Base-by-base conservation (phyloP, 2,329 filamentous ascomycete genomes). In the Botrytis fragariae region DNA sequence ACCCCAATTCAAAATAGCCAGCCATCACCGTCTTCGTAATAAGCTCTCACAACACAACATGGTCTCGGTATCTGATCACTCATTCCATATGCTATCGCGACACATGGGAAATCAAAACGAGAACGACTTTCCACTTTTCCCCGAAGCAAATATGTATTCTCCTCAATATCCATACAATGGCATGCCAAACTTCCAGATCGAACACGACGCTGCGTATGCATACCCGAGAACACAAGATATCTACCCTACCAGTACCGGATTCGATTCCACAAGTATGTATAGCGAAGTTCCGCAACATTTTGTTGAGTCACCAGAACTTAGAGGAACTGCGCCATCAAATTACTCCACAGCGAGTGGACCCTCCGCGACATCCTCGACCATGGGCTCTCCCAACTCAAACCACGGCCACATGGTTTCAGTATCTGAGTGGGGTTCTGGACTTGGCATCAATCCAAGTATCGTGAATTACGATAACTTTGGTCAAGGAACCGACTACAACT, bases 31-130 rank as follows among this genome's bases (percentile, higher is more conserved):
- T 79, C 77, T 78, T 0, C 94, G 94, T 0, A 86, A 35, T 12
- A 69, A 97, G 37, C 87, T 18, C 22, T 22, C 51, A 48, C 62
- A 68, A 97, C 65, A 93, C 93, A 10, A 87, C 89, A 37, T 85
- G 94, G 18, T 93, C 91, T 2, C 84, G 87, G 12, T 92, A 91
- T 48, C 92, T 93, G 0, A 98, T 97, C 82, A 89, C 97, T 76
- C 92, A 91, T 78, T 97, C 98, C 72, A 96, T 95, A 18, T 99
- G 96, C 84, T 99, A 22, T 74, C 76, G 94, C 84, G 97, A 93
- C 77, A 79, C 74, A 79, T 82, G 77, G 72, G 72, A 68, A 75
- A 74, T 74, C 76, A 79, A 22, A 76, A 75, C 73, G 78, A 79
- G 35, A 75, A 75, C 69, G 83, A 86, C 75, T 85, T 83, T 79